Percentiles rank a stretch among this genome's conserved stretches.
These are phyloP conservation scores for Arxiozyma heterogenica DNA, from an alignment of 1,139 yeast species.

Conservation along the genomic window DNA sequence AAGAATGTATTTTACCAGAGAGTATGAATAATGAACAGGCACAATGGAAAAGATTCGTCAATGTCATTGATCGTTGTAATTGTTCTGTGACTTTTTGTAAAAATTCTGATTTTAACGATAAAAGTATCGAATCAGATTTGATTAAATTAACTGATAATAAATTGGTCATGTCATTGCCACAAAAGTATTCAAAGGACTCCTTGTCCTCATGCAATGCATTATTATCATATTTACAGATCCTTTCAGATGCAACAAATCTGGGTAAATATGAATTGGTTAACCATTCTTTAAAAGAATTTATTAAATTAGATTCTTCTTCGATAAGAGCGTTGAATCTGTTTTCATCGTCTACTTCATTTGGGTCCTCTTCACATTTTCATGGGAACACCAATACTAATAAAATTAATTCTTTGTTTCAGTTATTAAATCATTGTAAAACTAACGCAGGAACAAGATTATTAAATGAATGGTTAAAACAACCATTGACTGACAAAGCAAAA, in stretches of 20 bases:
- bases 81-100: conserved; percentile 58
- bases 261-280: conserved; percentile 48
- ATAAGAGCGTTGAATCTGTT: conserved; percentile 78
- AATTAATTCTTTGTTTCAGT: conserved; percentile 64
- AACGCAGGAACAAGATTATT: conserved; percentile 76
- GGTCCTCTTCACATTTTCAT: conserved; percentile 4
- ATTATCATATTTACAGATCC: conserved; percentile 46
- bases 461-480: conserved; percentile 94
- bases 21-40: conserved; percentile 34
- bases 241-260: conserved; percentile 46
- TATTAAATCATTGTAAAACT: conserved; percentile 80
- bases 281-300: conserved; percentile 65
- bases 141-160: conserved; percentile 48
- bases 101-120: conserved; percentile 44
- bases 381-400: conserved; percentile 36
- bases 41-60: conserved; percentile 43
- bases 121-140: conserved; percentile 59
- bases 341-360: conserved; percentile 10
- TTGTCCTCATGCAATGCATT: conserved; percentile 33
- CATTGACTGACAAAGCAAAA: conserved; percentile 53
- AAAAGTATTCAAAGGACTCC: conserved; percentile 32
- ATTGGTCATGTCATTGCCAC: conserved; percentile 51
- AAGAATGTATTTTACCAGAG: conserved; percentile 64
- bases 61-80: conserved; percentile 66
- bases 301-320: conserved; percentile 88